Conservation (phyloP, 495 filamentous ascomycete species). For the Poronia punctata region DNA sequence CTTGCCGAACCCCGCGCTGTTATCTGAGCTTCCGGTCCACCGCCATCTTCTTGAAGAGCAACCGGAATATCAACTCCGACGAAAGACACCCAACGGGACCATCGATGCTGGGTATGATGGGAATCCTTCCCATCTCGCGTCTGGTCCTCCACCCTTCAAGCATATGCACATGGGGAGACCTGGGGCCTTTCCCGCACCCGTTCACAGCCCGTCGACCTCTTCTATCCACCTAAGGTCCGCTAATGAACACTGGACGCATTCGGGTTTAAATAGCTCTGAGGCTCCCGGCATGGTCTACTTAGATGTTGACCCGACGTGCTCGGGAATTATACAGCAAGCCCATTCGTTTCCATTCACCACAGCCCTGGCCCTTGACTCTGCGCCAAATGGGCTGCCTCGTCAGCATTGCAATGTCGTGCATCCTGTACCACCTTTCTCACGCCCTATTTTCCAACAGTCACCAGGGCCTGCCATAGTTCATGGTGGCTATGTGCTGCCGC, state of each 20-base stretch:
- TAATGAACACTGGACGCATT: conserved; percentile 15
- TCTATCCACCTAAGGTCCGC: conserved; percentile 12
- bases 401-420: conserved; percentile 35
- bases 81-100: conserved; percentile 92
- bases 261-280: conserved; percentile 11
- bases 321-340: conserved; percentile 12
- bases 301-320: conserved; percentile 9
- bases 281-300: conserved; percentile 5
- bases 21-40: background rate
- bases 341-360: conserved; percentile 14
- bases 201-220: conserved; percentile 28
- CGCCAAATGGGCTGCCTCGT: conserved; percentile 18
- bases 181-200: conserved; percentile 57
- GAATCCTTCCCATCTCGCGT: conserved; percentile 64
- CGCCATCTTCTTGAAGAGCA: conserved; percentile 30
- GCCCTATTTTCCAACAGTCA: conserved; percentile 62
- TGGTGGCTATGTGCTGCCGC: conserved; percentile 60
- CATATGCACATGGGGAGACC: too few relatives aligned
- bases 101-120: conserved; percentile 93
- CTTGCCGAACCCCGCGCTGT: conserved; percentile 23
- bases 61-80: conserved; percentile 72
- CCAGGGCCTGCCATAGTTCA: conserved; percentile 69
- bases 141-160: conserved; percentile 73
- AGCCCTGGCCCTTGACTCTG: conserved; percentile 15
- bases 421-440: conserved; percentile 60